phyloP scores from a whole-genome alignment of 2,329 filamentous ascomycete genomes.

The Diaporthe amygdali region DNA sequence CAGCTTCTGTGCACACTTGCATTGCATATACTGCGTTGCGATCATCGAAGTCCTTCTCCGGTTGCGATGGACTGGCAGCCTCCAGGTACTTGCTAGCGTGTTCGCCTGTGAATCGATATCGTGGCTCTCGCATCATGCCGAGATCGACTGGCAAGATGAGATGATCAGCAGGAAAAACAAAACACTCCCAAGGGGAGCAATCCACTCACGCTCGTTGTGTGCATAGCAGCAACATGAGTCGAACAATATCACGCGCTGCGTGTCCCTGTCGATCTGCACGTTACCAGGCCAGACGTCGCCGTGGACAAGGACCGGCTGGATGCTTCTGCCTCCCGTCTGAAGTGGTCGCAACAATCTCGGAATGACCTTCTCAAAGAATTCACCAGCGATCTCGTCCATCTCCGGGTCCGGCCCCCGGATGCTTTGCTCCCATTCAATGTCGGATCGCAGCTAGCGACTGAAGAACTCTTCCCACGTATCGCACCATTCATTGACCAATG shows the following conservation, averaged over 20 bases:
- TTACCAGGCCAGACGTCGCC: slow-evolving; percentile 50
- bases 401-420: slow-evolving; percentile 32
- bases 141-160: not conserved
- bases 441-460: slow-evolving; percentile 34
- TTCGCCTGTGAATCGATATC: not conserved
- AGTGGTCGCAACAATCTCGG: slow-evolving; percentile 49
- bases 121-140: not conserved
- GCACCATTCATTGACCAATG: slow-evolving; percentile 38
- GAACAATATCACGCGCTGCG: slow-evolving; percentile 40
- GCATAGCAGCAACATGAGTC: slow-evolving; percentile 47
- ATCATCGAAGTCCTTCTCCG: not conserved
- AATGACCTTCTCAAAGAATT: slow-evolving; percentile 47
- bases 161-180: not conserved
- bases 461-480: slow-evolving; percentile 45
- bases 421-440: slow-evolving; percentile 36
- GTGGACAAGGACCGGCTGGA: slow-evolving; percentile 51
- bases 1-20: not conserved
- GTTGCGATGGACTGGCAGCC: not conserved
- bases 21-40: not conserved
- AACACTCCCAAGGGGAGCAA: too few species aligned
- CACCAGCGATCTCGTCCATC: slow-evolving; percentile 36
- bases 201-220: slow-evolving; percentile 46
- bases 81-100: not conserved
- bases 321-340: slow-evolving; percentile 41
- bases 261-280: slow-evolving; percentile 35